Evolutionary conservation across 768 basidiomycete species (phyloP).

Genomic region (Lyophyllum shimeji): DNA sequence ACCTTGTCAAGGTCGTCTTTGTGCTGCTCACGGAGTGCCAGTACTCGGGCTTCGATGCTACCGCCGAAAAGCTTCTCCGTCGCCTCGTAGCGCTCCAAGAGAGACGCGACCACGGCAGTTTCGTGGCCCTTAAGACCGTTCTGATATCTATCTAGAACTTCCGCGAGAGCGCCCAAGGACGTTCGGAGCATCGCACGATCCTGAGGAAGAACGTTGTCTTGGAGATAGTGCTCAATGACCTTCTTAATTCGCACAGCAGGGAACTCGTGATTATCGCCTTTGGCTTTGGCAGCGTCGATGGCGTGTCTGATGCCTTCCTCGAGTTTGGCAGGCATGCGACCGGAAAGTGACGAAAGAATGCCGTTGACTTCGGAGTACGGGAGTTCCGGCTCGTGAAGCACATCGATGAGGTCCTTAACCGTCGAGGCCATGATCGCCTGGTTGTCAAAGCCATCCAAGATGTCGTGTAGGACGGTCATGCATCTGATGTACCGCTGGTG

Average conservation of each 20-base stretch:
- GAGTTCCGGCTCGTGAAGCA: constrained; percentile 82
- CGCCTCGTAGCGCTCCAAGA: constrained; percentile 77
- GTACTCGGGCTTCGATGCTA: constrained; percentile 89
- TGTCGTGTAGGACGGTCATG: constrained; percentile 79
- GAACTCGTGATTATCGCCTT: constrained; percentile 80
- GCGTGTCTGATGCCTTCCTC: constrained; percentile 82
- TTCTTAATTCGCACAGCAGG: constrained; percentile 87
- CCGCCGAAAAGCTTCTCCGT: constrained; percentile 94
- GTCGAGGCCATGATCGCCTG: constrained; percentile 86
- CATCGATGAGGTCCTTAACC: constrained; percentile 81
- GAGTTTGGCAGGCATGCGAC: constrained; percentile 89
- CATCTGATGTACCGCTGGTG: constrained; percentile 82
- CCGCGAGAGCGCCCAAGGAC: constrained; percentile 67
- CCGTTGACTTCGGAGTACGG: constrained; percentile 85
- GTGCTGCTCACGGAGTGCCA: constrained; percentile 87
- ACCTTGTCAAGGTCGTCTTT: constrained; percentile 92
- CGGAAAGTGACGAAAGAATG: constrained; percentile 85
- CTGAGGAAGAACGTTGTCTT: constrained; percentile 75
- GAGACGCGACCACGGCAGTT: constrained; percentile 68
- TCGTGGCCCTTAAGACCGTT: constrained; percentile 88
- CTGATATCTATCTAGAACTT: constrained; percentile 76
- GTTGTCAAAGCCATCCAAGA: constrained; percentile 96
- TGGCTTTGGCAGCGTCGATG: constrained; percentile 75
- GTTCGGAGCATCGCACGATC: constrained; percentile 80
- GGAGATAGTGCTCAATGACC: constrained; percentile 79